Conservation (phyloP, 352 stramenopile genomes). For the Phytophthora pluvialis region DNA sequence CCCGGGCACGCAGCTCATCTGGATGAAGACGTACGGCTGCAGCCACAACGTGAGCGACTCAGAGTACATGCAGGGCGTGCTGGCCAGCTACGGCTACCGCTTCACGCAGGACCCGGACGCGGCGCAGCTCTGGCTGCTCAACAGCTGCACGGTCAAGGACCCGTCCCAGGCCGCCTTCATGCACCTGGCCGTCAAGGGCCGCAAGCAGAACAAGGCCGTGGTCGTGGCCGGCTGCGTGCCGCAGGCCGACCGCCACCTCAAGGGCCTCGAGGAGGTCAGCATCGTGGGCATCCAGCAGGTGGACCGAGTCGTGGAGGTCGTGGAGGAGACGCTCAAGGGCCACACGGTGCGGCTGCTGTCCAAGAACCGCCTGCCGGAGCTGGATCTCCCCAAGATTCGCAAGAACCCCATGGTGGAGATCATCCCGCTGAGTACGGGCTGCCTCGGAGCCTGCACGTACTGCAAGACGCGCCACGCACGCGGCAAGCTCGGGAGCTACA, state of each 20-base stretch:
- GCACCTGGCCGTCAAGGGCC: conserved; percentile 87
- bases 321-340: conserved; percentile 92
- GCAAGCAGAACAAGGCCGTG: conserved; percentile 80
- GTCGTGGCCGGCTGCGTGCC: conserved; percentile 93
- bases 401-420: conserved; percentile 94
- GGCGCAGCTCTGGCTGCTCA: conserved; percentile 91
- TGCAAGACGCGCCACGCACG: conserved; percentile 93
- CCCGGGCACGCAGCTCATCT: conserved; percentile 78
- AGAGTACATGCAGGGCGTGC: conserved; percentile 94
- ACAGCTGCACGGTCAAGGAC: conserved; percentile 95
- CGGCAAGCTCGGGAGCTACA: conserved; percentile 92
- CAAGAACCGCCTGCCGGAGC: conserved; percentile 80
- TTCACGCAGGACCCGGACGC: conserved; percentile 78
- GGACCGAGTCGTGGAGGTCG: conserved; percentile 91
- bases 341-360: conserved; percentile 88
- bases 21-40: conserved; percentile 93
- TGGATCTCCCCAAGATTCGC: conserved; percentile 93
- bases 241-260: conserved; percentile 87
- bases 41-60: conserved; percentile 94
- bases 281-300: conserved; percentile 93
- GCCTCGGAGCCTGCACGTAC: conserved; percentile 93
- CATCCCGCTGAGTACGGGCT: conserved; percentile 92
- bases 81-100: conserved; percentile 91
- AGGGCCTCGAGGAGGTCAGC: conserved; percentile 84
- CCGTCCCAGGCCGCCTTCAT: conserved; percentile 92